These are phyloP conservation scores for Diaporthe capsici DNA, from an alignment of 2,329 filamentous ascomycete species.

Conservation along the genomic window DNA sequence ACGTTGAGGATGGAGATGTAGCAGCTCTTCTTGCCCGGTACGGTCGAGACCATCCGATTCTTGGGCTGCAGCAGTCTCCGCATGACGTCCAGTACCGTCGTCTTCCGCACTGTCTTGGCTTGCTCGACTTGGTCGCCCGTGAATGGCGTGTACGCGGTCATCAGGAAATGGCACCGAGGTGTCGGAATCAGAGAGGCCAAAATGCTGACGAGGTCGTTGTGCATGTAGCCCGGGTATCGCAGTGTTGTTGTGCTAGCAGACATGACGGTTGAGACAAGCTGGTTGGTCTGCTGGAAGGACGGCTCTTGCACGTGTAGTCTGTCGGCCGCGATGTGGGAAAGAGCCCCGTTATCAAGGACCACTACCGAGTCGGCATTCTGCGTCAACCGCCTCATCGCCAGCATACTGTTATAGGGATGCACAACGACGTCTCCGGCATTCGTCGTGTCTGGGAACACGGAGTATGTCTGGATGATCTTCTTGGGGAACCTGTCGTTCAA, in stretches of 20 bases:
- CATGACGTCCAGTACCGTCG: conserved; percentile 98
- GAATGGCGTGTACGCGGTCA: conserved; percentile 98
- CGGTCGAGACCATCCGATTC: conserved; percentile 98
- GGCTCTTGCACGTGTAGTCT: conserved; percentile 94
- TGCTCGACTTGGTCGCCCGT: conserved; percentile 96
- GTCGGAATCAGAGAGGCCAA: conserved; percentile 96
- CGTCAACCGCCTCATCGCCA: conserved; percentile 90
- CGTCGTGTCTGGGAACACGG: conserved; percentile 95
- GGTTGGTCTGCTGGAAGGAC: conserved; percentile 97
- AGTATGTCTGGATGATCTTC: conserved; percentile 99
- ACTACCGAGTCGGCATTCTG: conserved; percentile 98
- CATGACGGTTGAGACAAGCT: conserved; percentile 98
- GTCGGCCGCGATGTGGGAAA: conserved; percentile 94
- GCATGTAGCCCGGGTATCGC: conserved; percentile 98
- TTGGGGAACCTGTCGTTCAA: conserved; percentile 98
- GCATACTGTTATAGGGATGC: conserved; percentile 96
- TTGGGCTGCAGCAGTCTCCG: conserved; percentile 94
- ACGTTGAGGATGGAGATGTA: conserved; percentile 99
- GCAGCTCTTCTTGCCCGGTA: conserved; percentile 96
- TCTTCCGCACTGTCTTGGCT: conserved; percentile 97
- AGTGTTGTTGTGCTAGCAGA: conserved; percentile 97
- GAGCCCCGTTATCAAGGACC: conserved; percentile 94
- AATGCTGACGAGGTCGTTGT: conserved; percentile 98
- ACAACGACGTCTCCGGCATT: conserved; percentile 92
- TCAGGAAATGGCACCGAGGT: conserved; percentile 96